Base-by-base conservation (phyloP, 176 grass and related monocot genomes). In the Poa pratensis region DNA sequence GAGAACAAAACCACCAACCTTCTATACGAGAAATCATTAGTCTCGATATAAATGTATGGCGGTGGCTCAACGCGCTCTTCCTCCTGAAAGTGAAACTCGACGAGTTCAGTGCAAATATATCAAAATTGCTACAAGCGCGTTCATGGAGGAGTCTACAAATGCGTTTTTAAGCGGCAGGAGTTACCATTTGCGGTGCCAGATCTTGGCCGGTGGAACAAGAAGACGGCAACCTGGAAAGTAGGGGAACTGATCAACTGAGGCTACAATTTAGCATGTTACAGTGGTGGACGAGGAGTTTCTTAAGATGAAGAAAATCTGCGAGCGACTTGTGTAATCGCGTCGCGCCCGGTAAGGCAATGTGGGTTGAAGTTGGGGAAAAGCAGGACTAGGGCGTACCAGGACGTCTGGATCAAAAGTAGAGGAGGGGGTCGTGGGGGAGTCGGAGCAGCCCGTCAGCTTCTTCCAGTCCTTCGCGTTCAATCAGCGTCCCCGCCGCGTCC, bases 21-120 rank as follows among this genome's bases (percentile, higher is more conserved):
- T 69, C 93, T 89, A 60, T 92, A 85, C 53, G 81, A 89, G 60
- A 98, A 98, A 81, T 94, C 91, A 52, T 98, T 98, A 69, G 78
- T 84, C 69, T 96, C 93, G 42, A 96, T 94, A 79, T 92, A 84
- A 77, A 88, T 96, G 86, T 95, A 98, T 72, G 79, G 72, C 6
- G 93, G 90, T 24, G 81, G 64, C 28, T 80, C 82, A 49, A 82
- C 43, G 28, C 19, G 64, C 65, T 78, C 82, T 84, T 90, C 82
- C 61, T 92, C 93, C 93, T 95, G 17, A 39, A 32, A 65, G 22
- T 17, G 46, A 51, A 43, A 67, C 50, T 11, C 5, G 8, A 55
- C 8, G 26, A 65, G 15, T 48, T 90, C 54, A 86, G 55, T 9
- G 72, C 50, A 77, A 17, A 55, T 4, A 79, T 80, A 50, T 66